phyloP scores from a whole-genome alignment of 2,329 filamentous ascomycete species.

The Acephala macrosclerotiorum region DNA sequence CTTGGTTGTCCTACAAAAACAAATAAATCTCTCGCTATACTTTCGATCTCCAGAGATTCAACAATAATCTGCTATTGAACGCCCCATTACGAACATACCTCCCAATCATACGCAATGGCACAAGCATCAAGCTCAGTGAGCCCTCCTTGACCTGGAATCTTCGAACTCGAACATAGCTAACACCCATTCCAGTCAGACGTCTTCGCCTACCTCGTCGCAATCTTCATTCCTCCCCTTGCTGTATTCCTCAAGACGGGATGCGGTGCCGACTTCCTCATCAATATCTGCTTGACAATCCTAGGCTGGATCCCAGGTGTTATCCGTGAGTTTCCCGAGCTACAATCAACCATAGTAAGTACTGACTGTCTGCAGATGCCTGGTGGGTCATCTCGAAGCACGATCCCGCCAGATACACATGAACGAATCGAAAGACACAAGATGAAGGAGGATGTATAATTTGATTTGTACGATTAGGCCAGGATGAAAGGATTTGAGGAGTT shows the following conservation, averaged over 20 bases:
- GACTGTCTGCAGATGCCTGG: constrained; percentile 38
- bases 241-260: constrained; percentile 50
- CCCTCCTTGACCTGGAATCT: not conserved
- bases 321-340: constrained; percentile 32
- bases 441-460: not conserved
- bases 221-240: constrained; percentile 39
- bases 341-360: not conserved
- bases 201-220: constrained; percentile 40
- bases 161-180: not conserved
- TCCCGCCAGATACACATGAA: constrained; percentile 30
- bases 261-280: constrained; percentile 49
- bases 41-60: too few relatives aligned
- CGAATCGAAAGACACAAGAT: not conserved
- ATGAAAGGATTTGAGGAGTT: not conserved
- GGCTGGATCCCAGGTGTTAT: constrained; percentile 45
- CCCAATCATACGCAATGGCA: constrained; percentile 2
- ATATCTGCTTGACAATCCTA: constrained; percentile 47
- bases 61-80: not conserved
- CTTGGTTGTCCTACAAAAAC: too few relatives aligned
- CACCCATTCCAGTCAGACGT: constrained; percentile 25
- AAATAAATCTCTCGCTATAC: too few relatives aligned
- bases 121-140: not conserved
- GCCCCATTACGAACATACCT: not conserved
- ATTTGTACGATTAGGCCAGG: not conserved
- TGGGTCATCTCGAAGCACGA: constrained; percentile 40